Base-by-base conservation (phyloP, 164 flowering plant species). In the Echeveria elegans region DNA sequence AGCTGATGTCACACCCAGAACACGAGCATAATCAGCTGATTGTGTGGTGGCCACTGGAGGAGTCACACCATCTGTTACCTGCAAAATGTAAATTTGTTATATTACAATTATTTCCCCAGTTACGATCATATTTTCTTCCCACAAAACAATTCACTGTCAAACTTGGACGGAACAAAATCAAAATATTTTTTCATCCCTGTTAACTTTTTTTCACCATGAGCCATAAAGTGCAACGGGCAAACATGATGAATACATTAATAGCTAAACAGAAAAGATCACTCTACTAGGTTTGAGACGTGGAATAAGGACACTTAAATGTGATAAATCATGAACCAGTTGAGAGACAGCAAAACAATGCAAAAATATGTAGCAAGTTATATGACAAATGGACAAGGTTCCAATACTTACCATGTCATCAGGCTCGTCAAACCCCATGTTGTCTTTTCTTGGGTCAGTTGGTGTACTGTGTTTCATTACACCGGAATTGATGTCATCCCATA, bases 21-120 rank as follows among this genome's bases (percentile, higher is more conserved):
- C 68, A 47, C 74, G 63, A 64, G 73, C 69, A 70, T 70, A 73
- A 11, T 73, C 75, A 52, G 79, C 83, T n/a, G 77, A 69, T n/a
- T 71, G 71, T 68, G 73, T 82, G 24, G 78, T n/a, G n/a, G n/a
- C n/a, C n/a, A 67, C 71, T 66, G 53, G 53, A 61, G 63, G 70
- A 26, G 47, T 70, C 66, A 68, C 68, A 61, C 72, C 74, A 69
- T 79, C 87, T 30, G 47, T 45, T 18, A 79, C 82, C 50, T 65
- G 59, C 58, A 24, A 53, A n/a, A n/a, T n/a, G n/a, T n/a, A n/a
- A n/a, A n/a, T n/a, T n/a, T n/a, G n/a, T n/a, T n/a, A n/a, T n/a
- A n/a, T n/a, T n/a, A n/a, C n/a, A n/a, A n/a, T n/a, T n/a, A n/a
- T n/a, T n/a, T n/a, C n/a, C n/a, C n/a, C n/a, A n/a, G n/a, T n/a